Evolutionary conservation across 495 filamentous ascomycete genomes (phyloP).

Genomic region (Aspergillus bertholletiae): DNA sequence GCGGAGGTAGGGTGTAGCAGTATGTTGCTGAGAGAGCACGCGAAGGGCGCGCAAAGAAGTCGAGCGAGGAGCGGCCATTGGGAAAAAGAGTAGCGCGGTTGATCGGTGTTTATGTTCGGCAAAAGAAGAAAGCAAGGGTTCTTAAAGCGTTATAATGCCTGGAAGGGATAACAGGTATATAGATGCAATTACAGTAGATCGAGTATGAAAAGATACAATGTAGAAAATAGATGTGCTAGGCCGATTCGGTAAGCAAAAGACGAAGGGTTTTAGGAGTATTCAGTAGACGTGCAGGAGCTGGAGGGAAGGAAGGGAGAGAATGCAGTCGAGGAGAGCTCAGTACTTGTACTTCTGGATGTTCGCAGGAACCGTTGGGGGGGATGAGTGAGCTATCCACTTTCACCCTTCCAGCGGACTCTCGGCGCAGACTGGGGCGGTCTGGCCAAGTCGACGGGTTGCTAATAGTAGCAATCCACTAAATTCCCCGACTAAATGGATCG

Average conservation of each 20-base stretch:
- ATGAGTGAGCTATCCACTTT: slow-evolving; percentile 16
- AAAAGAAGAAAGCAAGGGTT: no score
- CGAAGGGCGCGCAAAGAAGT: slow-evolving; percentile 48
- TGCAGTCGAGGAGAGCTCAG: background rate
- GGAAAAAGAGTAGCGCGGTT: no score
- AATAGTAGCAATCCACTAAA: slow-evolving; percentile 11
- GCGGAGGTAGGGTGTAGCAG: slow-evolving; percentile 32
- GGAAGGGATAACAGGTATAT: no score
- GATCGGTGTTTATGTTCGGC: background rate
- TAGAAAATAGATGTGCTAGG: background rate
- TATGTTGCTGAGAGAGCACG: slow-evolving; percentile 40
- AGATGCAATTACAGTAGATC: background rate
- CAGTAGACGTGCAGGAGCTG: background rate
- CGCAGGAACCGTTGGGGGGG: slow-evolving; percentile 20
- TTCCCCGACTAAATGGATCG: slow-evolving; percentile 9
- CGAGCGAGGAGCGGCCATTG: slow-evolving; percentile 49
- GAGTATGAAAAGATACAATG: background rate
- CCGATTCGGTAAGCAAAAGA: background rate
- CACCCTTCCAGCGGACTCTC: slow-evolving; percentile 8
- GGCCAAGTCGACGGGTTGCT: slow-evolving; percentile 19
- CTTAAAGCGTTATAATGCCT: no score
- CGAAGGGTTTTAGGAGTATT: background rate
- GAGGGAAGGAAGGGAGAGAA: background rate
- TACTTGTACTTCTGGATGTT: slow-evolving; percentile 14
- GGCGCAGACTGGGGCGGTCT: slow-evolving; percentile 14